A percentile compares a stretch with the other conserved stretches of the same genome.
These are phyloP conservation scores for Aureobasidium vineae DNA, from an alignment of 2,329 filamentous ascomycete genomes.

Conservation along the genomic window DNA sequence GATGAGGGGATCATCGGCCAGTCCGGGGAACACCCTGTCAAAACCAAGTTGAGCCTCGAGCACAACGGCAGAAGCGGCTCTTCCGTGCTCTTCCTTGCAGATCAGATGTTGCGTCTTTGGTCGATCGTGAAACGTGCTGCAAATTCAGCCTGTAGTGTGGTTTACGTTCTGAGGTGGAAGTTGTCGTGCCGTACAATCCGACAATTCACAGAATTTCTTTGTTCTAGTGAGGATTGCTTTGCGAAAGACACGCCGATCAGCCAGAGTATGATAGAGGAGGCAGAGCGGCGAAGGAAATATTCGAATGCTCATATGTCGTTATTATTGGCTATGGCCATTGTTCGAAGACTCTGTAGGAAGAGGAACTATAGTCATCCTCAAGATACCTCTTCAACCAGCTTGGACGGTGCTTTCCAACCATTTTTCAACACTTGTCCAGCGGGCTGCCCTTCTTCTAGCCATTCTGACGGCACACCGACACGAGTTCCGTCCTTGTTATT, in stretches of 20 bases:
- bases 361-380: not conserved
- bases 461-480: slow-evolving; percentile 66
- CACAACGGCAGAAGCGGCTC: slow-evolving; percentile 11
- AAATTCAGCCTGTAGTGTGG: not conserved
- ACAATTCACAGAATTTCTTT: not conserved
- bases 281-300: not conserved
- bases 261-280: not conserved
- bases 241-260: not conserved
- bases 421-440: slow-evolving; percentile 57
- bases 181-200: not conserved
- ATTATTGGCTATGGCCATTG: not conserved
- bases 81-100: slow-evolving; percentile 13
- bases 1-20: not conserved
- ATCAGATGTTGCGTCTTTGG: not conserved
- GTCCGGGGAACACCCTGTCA: slow-evolving; percentile 18
- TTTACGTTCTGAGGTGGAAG: not conserved
- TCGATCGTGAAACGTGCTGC: slow-evolving; percentile 14
- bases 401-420: slow-evolving; percentile 25
- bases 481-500: slow-evolving; percentile 63
- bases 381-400: slow-evolving; percentile 28
- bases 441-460: slow-evolving; percentile 57
- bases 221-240: not conserved
- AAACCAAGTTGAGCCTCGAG: not conserved
- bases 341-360: not conserved
- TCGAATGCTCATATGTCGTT: slow-evolving; percentile 1